Conservation (phyloP, 305 asterid species). For the Fraxinus greggii region DNA sequence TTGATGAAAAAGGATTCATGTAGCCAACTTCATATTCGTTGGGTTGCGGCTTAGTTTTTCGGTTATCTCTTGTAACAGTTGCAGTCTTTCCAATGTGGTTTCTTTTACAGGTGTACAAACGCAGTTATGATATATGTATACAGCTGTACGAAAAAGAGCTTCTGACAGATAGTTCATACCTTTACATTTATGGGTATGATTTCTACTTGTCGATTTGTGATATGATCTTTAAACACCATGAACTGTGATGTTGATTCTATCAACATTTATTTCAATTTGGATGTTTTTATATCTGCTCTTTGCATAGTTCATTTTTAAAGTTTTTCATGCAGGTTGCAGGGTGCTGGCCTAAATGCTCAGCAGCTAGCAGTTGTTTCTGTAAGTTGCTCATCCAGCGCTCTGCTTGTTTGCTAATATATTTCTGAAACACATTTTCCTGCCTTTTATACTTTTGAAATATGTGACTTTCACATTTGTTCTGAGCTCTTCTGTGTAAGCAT, state of each 20-base stretch:
- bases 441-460: not conserved
- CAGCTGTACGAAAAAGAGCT: slow-evolving; percentile 95
- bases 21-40: not conserved
- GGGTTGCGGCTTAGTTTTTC: not conserved
- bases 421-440: slow-evolving; percentile 4
- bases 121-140: slow-evolving; percentile 80
- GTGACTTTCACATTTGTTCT: slow-evolving; percentile 7
- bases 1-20: not conserved
- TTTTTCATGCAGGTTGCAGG: slow-evolving; percentile 61
- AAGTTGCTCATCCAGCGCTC: slow-evolving; percentile 32
- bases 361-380: slow-evolving; percentile 97
- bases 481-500: slow-evolving; percentile 4
- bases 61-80: slow-evolving; percentile 18
- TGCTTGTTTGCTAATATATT: not conserved
- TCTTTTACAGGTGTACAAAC: slow-evolving; percentile 76
- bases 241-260: slow-evolving; percentile 12
- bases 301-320: slow-evolving; percentile 19
- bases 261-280: slow-evolving; percentile 7
- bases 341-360: slow-evolving; percentile 72
- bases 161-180: slow-evolving; percentile 81
- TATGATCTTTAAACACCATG: not conserved
- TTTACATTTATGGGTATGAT: slow-evolving; percentile 78
- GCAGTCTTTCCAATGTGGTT: slow-evolving; percentile 11
- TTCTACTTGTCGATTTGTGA: slow-evolving; percentile 22
- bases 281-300: slow-evolving; percentile 5